phyloP scores from a whole-genome alignment of 1,284 basidiomycete species.

The Ustilago xerochloae region DNA sequence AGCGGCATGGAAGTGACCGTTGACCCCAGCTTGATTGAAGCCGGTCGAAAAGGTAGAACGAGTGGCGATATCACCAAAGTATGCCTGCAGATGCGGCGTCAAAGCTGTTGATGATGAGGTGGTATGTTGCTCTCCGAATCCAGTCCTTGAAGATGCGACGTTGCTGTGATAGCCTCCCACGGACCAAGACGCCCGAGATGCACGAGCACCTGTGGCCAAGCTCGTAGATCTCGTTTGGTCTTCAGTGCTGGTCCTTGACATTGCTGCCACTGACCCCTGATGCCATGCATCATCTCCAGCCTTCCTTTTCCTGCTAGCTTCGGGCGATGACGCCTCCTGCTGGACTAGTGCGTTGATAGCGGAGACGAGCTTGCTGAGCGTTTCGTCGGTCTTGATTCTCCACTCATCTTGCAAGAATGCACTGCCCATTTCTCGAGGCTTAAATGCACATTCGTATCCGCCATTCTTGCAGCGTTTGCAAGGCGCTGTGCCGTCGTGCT shows the following conservation, averaged over 20 bases:
- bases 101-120: not conserved
- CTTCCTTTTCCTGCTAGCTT: not conserved
- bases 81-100: not conserved
- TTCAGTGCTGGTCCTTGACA: no score
- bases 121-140: no score
- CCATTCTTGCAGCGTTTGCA: constrained; percentile 32
- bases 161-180: no score
- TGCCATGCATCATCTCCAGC: not conserved
- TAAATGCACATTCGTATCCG: constrained; percentile 33
- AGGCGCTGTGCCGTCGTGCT: constrained; percentile 24
- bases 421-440: constrained; percentile 20
- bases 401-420: constrained; percentile 25
- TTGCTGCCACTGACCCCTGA: no score
- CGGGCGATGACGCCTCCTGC: not conserved
- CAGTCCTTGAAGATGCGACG: no score
- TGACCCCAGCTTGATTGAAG: not conserved
- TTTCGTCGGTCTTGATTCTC: constrained; percentile 35
- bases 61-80: not conserved
- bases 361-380: constrained; percentile 26
- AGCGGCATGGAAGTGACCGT: not conserved
- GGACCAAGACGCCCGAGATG: no score
- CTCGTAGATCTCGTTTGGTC: no score
- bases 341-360: constrained; percentile 23
- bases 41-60: not conserved
- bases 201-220: no score